These are phyloP conservation scores for Sporothrix humicola DNA, from an alignment of 2,329 filamentous ascomycete species.

Conservation along the genomic window DNA sequence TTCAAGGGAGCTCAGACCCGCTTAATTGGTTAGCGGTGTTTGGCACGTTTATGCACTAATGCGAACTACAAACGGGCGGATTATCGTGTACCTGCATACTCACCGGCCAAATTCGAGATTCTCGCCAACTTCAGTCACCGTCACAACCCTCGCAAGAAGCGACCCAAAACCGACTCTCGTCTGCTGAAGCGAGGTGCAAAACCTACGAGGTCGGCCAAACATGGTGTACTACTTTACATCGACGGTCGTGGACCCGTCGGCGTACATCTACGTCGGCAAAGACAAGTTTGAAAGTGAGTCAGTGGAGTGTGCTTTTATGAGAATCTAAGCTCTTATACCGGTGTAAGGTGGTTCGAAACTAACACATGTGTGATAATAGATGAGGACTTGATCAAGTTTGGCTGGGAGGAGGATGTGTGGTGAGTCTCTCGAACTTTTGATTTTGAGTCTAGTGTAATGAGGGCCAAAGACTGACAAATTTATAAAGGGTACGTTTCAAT, in stretches of 20 bases:
- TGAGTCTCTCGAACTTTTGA: slow-evolving; percentile 48
- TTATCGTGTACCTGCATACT: background rate
- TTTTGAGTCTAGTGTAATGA: slow-evolving; percentile 36
- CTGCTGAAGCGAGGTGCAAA: background rate
- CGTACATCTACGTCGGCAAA: slow-evolving; percentile 94
- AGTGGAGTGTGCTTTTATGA: background rate
- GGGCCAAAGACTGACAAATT: slow-evolving; percentile 16
- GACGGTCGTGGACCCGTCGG: slow-evolving; percentile 77
- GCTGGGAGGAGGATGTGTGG: slow-evolving; percentile 96
- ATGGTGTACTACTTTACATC: slow-evolving; percentile 98
- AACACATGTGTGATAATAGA: slow-evolving; percentile 60
- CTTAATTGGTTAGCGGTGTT: slow-evolving; percentile 19
- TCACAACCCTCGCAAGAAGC: background rate
- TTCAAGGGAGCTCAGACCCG: slow-evolving; percentile 16
- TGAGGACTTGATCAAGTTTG: slow-evolving; percentile 93
- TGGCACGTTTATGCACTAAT: background rate
- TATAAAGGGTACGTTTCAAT: slow-evolving; percentile 9
- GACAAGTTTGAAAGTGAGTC: slow-evolving; percentile 96
- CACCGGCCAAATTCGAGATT: slow-evolving; percentile 17
- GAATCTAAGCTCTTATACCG: background rate
- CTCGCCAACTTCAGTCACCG: slow-evolving; percentile 3
- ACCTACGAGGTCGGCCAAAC: slow-evolving; percentile 46
- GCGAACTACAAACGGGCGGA: background rate
- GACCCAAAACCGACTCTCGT: background rate
- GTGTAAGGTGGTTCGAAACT: background rate